Base-by-base conservation (phyloP, 495 filamentous ascomycete species). In the Aspergillus leporis region DNA sequence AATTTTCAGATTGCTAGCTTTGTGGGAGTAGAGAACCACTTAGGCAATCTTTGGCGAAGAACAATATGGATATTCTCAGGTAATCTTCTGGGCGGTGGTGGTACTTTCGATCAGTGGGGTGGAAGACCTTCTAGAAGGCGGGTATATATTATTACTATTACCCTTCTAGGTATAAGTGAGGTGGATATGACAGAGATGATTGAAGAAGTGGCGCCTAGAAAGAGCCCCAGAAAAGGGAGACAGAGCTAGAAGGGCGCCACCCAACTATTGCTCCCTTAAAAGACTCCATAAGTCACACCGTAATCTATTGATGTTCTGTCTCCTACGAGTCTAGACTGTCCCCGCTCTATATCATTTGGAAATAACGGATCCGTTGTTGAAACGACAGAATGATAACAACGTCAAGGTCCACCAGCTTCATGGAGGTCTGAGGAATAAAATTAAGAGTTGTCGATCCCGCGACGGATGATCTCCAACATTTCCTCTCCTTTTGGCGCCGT, bases 401-500 rank as follows among this genome's bases (percentile, higher is more conserved):
- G 9, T 18, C 32, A 21, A 43, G 40, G 14, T 43, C 40, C 40
- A 43, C 43, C 43, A n/a, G 19, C 4, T 7, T 6, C 16, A 47
- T 10, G 19, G 19, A 47, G 43, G 18, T 3, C 21, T 6, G 25
- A 28, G 25, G 25, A 6, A 28, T 47, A 22, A n/a, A 8, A 47
- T 47, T 47, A 47, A 47, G 43, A 47, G 23, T 47, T 47, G 43
- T 57, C 55, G 59, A 58, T 58, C 59, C 51, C 53, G 50, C 60
- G 40, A 52, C 75, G 73, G 66, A 90, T 84, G 58, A 87, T 81
- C 58, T 81, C 77, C 67, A 90, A 72, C 77, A 86, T 85, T 53
- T 78, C 87, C 43, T 87, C 79, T 0, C 88, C 90, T 73, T 92
- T 95, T 0, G 91, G 90, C 46, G 90, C 91, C 7, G 82, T 87